A percentile compares a stretch with the other conserved stretches of the same genome.
These are phyloP conservation scores for Xylaria digitata DNA, from an alignment of 2,329 filamentous ascomycete species.

Conservation along the genomic window DNA sequence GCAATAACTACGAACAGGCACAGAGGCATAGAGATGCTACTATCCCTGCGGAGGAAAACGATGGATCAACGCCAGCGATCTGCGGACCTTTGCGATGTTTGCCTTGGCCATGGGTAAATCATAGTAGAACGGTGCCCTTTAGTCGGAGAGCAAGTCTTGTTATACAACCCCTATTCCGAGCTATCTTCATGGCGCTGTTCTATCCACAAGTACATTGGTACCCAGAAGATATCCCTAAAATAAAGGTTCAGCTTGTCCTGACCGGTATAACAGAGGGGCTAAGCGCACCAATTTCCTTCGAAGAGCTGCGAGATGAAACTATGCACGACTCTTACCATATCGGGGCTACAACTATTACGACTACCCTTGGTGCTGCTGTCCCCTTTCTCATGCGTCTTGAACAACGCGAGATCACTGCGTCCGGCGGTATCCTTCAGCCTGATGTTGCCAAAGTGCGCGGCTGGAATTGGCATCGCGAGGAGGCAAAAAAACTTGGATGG, in stretches of 20 bases:
- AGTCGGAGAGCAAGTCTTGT: neutral
- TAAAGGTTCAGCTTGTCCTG: slow-evolving; percentile 25
- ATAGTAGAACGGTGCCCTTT: neutral
- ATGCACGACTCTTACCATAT: slow-evolving; percentile 9
- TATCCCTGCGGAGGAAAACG: slow-evolving; percentile 9
- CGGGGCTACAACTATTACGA: slow-evolving; percentile 22
- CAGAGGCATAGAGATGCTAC: slow-evolving; percentile 19
- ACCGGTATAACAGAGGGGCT: slow-evolving; percentile 27
- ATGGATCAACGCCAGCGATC: slow-evolving; percentile 8
- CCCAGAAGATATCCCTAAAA: neutral
- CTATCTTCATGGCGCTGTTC: slow-evolving; percentile 3
- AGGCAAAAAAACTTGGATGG: slow-evolving; percentile 7
- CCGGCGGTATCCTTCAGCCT: slow-evolving; percentile 4
- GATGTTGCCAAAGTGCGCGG: slow-evolving; percentile 7
- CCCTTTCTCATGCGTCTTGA: slow-evolving; percentile 28
- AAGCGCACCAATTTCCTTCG: slow-evolving; percentile 28
- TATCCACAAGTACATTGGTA: neutral
- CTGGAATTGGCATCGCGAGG: slow-evolving; percentile 3
- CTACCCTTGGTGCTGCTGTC: slow-evolving; percentile 8
- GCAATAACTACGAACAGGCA: slow-evolving; percentile 22
- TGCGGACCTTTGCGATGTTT: slow-evolving; percentile 14
- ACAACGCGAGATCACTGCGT: slow-evolving; percentile 22
- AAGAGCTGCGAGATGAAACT: slow-evolving; percentile 28
- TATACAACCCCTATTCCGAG: slow-evolving; percentile 13
- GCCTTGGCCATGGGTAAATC: slow-evolving; percentile 1